Evolutionary conservation across 2,329 filamentous ascomycete species (phyloP).

Genomic region (Cucurbitaria berberidis): DNA sequence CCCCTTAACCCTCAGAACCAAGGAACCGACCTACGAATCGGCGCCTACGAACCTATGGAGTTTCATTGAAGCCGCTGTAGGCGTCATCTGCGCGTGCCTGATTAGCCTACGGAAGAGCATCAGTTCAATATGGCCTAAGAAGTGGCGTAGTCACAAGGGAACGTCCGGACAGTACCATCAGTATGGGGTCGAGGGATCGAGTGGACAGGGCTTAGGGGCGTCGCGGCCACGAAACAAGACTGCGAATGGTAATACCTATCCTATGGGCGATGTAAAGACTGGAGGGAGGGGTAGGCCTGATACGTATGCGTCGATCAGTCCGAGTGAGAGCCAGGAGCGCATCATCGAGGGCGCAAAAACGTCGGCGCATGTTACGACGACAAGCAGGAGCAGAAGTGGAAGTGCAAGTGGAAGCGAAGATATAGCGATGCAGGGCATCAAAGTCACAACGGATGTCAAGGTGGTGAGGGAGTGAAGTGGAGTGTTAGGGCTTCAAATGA

Average conservation of each 20-base stretch:
- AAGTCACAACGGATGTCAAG: conserved; percentile 13
- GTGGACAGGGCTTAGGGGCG: background rate
- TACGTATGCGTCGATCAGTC: conserved; percentile 12
- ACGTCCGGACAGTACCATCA: conserved; percentile 8
- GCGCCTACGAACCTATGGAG: conserved; percentile 37
- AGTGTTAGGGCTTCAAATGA: background rate
- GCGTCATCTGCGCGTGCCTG: conserved; percentile 36
- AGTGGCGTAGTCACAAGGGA: conserved; percentile 16
- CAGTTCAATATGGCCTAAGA: conserved; percentile 18
- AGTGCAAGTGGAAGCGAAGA: conserved; percentile 9
- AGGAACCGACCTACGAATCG: conserved; percentile 31
- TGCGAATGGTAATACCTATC: background rate
- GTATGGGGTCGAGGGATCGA: conserved; percentile 1
- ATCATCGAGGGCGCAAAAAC: conserved; percentile 11
- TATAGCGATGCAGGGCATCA: conserved; percentile 10
- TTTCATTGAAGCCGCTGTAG: conserved; percentile 34
- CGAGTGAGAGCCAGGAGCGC: conserved; percentile 20
- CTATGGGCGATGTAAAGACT: conserved; percentile 7
- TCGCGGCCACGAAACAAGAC: background rate
- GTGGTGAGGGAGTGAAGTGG: conserved; percentile 3
- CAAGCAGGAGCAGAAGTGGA: background rate
- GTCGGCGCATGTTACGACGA: conserved; percentile 3
- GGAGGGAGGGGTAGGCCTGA: conserved; percentile 2
- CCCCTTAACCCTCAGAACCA: conserved; percentile 20
- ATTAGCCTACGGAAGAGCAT: conserved; percentile 31